phyloP scores from a whole-genome alignment of 1,139 yeast species.

The Blastobotrys proliferans region DNA sequence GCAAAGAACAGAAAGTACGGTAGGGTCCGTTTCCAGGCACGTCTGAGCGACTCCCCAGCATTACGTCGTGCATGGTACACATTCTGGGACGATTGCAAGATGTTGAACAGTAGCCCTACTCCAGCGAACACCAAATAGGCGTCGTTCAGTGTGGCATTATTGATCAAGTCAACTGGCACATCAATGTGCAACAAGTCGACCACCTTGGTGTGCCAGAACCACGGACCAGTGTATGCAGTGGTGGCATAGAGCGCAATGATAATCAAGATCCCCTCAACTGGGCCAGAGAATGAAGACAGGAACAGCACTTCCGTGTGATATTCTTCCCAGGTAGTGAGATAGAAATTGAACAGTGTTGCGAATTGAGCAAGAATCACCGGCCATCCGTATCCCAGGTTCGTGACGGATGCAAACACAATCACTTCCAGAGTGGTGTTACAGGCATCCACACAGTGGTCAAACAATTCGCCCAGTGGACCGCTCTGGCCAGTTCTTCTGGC shows the following conservation, averaged over 20 bases:
- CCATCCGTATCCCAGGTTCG: slow-evolving; percentile 69
- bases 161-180: slow-evolving; percentile 2
- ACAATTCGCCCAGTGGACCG: slow-evolving; percentile 91
- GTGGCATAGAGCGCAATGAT: slow-evolving; percentile 50
- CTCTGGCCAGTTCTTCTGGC: slow-evolving; percentile 90
- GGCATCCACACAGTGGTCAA: slow-evolving; percentile 91
- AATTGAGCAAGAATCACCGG: slow-evolving; percentile 64
- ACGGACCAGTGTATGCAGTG: slow-evolving; percentile 65
- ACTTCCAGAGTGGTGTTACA: slow-evolving; percentile 80
- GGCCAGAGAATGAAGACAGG: slow-evolving; percentile 81
- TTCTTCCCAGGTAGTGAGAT: slow-evolving; percentile 94
- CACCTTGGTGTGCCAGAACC: slow-evolving; percentile 49
- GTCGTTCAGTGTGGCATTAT: slow-evolving; percentile 36
- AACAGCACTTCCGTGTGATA: slow-evolving; percentile 83
- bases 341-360: slow-evolving; percentile 72
- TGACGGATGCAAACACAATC: slow-evolving; percentile 66
- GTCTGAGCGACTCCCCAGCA: slow-evolving; percentile 29
- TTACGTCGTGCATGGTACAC: slow-evolving; percentile 52
- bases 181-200: slow-evolving; percentile 16
- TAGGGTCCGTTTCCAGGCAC: slow-evolving; percentile 58
- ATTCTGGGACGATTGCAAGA: slow-evolving; percentile 66
- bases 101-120: slow-evolving; percentile 62
- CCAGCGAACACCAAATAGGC: slow-evolving; percentile 49
- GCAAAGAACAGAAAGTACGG: slow-evolving; percentile 71
- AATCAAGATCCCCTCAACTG: slow-evolving; percentile 87